phyloP scores from a whole-genome alignment of 306 rosid genomes.

The Acmispon strigosus region DNA sequence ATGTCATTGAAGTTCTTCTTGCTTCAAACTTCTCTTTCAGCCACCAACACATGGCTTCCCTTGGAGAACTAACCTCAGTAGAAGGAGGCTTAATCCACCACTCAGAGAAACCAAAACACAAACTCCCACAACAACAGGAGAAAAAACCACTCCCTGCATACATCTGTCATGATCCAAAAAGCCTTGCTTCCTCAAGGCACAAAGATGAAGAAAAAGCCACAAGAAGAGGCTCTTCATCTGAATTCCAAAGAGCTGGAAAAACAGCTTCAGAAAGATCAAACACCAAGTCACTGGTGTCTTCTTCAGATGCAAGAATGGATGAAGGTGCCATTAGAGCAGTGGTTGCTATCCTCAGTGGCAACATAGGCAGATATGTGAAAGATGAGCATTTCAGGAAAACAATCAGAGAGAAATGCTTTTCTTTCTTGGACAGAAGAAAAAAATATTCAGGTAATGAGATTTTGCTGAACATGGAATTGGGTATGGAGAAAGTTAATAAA shows the following conservation, averaged over 20 bases:
- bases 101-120: conserved; percentile 6
- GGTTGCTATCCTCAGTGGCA: conserved; percentile 64
- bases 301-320: conserved; percentile 38
- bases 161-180: conserved; percentile 50
- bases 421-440: conserved; percentile 36
- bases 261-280: conserved; percentile 43
- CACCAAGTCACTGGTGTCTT: conserved; percentile 32
- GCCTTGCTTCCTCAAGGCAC: conserved; percentile 26
- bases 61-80: conserved; percentile 32
- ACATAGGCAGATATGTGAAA: conserved; percentile 59
- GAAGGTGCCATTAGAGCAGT: conserved; percentile 52
- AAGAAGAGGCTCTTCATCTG: conserved; percentile 32
- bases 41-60: conserved; percentile 42
- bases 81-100: conserved; percentile 6
- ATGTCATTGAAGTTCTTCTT: conserved; percentile 32
- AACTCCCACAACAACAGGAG: conserved; percentile 4
- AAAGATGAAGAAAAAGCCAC: too few species aligned
- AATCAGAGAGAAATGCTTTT: conserved; percentile 40
- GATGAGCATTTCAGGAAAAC: conserved; percentile 46
- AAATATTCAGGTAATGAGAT: conserved; percentile 29
- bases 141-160: conserved; percentile 33
- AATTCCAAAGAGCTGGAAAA: conserved; percentile 21
- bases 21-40: conserved; percentile 18
- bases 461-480: conserved; percentile 39
- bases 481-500: conserved; percentile 49